Conservation (phyloP, 2,329 filamentous ascomycete genomes). For the Pseudogymnoascus sp. region DNA sequence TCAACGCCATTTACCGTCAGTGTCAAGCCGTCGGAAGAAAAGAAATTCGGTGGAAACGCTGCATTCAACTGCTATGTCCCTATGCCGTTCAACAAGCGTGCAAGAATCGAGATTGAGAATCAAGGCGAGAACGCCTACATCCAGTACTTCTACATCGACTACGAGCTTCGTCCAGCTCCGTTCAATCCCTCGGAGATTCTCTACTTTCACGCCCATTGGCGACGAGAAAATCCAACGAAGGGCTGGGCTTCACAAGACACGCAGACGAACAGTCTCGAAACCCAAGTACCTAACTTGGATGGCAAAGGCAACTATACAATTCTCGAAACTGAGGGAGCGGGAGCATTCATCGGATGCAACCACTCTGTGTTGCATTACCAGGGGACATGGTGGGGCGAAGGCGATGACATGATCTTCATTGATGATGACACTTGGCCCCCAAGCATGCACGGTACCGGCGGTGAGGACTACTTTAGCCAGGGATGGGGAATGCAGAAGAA, state of each 20-base stretch:
- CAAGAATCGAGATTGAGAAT: conserved; percentile 31
- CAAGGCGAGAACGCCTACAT: conserved; percentile 29
- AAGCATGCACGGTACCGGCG: conserved; percentile 30
- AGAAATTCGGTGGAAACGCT: conserved; percentile 30
- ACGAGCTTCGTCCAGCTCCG: conserved; percentile 26
- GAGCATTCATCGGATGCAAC: conserved; percentile 30
- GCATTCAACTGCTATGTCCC: conserved; percentile 30
- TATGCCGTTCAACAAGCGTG: conserved; percentile 31
- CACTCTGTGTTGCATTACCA: conserved; percentile 29
- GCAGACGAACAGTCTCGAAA: conserved; percentile 30
- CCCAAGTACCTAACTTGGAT: conserved; percentile 28
- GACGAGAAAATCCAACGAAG: conserved; percentile 29
- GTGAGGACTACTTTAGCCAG: conserved; percentile 30
- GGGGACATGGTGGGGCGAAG: conserved; percentile 32
- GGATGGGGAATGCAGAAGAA: conserved; percentile 34
- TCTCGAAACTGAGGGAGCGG: conserved; percentile 28
- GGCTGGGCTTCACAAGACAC: conserved; percentile 28
- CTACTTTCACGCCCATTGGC: conserved; percentile 32
- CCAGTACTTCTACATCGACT: conserved; percentile 33
- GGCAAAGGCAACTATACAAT: conserved; percentile 27
- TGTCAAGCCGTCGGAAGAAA: conserved; percentile 29
- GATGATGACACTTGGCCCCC: conserved; percentile 32
- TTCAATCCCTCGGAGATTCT: conserved; percentile 24
- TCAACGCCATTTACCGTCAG: conserved; percentile 30
- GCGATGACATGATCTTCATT: conserved; percentile 32